Evolutionary conservation across 148 eudicot species (phyloP), one percentile per base, ranked within the genome.

Genomic region (Amaranthus hypochondriacus): DNA sequence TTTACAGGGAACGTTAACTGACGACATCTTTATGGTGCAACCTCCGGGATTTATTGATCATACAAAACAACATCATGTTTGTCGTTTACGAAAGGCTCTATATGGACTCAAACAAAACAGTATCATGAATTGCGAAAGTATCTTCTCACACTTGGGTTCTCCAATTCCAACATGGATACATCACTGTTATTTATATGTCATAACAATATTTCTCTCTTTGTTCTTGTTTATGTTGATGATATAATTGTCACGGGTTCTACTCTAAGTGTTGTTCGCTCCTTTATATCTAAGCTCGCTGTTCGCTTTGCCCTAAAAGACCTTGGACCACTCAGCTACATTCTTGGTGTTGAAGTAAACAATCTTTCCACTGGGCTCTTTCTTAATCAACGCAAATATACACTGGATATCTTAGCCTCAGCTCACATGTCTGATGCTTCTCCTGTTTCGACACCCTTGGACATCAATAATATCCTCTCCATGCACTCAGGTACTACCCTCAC

Each of bases 41-140:
- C 47, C 64, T 21, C 64, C 64, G 44, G 43, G 44, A 6, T 60
- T 60, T 7, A 7, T 60, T 21, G 18, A 60, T 18, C 18, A 18
- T 18, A 18, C 18, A 18, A 18, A 18, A 18, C 18, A 18, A 0
- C 18, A 18, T 18, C 18, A 18, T 18, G 18, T 18, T 60, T 9
- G 13, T 6, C 43, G 39, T 5, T 60, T 21, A 60, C 2, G 10
- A 5, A 60, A 28, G 64, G 64, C 44, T 60, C 21, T 60, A 5
- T 60, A 60, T 60, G 64, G 64, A 3, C 64, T 60, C 64, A 60
- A 60, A 60, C 64, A 60, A 60, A 46, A 18, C 18, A 18, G 18
- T 18, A 18, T 18, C 18, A 18, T 18, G 18, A 18, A 18, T 18
- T 18, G 18, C 18, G 18, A 18, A 18, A 18, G 18, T 18, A 18